These are phyloP conservation scores for Alternaria sp. DNA, from an alignment of 2,329 filamentous ascomycete genomes.

Conservation along the genomic window DNA sequence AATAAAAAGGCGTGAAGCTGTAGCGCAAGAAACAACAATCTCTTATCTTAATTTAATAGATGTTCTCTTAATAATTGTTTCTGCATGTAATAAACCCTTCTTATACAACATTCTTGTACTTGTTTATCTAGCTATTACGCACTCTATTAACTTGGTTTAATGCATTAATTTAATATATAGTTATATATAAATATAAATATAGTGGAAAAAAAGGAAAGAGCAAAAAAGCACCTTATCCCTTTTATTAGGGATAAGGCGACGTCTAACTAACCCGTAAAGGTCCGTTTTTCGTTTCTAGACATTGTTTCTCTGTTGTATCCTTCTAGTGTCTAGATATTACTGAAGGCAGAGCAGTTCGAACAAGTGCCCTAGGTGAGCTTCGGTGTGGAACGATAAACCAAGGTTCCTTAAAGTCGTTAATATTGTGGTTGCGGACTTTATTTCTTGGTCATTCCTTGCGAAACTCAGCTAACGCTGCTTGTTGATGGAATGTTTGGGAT, in stretches of 20 bases:
- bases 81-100: no score
- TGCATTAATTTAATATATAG: background rate
- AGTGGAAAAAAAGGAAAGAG: background rate
- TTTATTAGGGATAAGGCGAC: background rate
- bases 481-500: background rate
- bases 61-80: background rate
- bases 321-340: constrained; percentile 2
- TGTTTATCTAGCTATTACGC: no score
- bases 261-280: background rate
- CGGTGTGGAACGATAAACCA: constrained; percentile 12
- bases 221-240: constrained; percentile 1
- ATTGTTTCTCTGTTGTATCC: constrained; percentile 6
- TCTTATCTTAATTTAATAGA: rapidly evolving
- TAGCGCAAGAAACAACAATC: background rate
- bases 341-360: constrained; percentile 5
- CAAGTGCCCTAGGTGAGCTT: constrained; percentile 1
- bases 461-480: constrained; percentile 3
- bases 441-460: constrained; percentile 8
- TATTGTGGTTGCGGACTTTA: constrained; percentile 7
- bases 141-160: background rate
- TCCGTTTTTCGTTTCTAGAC: constrained; percentile 1
- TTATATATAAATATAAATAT: background rate
- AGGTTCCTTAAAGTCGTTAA: constrained; percentile 1
- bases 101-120: no score
- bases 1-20: no score